Evolutionary conservation across 345 rosid genomes (phyloP).

Genomic region (Durio zibethinus): DNA sequence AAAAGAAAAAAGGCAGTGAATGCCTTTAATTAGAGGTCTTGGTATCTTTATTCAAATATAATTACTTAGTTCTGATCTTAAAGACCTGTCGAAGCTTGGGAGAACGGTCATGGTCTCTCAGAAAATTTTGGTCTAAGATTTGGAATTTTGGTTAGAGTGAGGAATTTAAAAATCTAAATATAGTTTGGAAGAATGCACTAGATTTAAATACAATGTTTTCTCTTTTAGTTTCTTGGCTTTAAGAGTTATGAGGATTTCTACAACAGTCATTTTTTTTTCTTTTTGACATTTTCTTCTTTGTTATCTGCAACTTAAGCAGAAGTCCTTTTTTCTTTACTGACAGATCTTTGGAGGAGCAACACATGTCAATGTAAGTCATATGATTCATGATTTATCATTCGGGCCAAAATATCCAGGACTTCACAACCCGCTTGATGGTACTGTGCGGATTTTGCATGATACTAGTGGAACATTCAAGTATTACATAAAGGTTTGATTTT

Average conservation of each 20-base stretch:
- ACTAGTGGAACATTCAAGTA: conserved; percentile 94
- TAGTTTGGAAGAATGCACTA: not conserved
- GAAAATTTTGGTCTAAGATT: not conserved
- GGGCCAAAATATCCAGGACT: conserved; percentile 95
- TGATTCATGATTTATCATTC: conserved; percentile 83
- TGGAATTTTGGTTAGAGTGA: not conserved
- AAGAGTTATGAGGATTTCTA: not conserved
- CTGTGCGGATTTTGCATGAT: conserved; percentile 57
- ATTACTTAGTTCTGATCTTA: not conserved
- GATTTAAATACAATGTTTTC: not conserved
- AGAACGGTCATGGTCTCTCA: not conserved
- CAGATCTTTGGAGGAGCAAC: conserved; percentile 91
- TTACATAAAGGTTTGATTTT: conserved; percentile 73
- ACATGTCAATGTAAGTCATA: conserved; percentile 87
- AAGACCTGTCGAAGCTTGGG: not conserved
- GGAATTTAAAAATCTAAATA: not conserved
- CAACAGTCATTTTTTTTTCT: not conserved
- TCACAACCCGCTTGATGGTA: conserved; percentile 95
- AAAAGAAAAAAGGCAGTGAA: not conserved
- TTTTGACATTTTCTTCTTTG: not conserved
- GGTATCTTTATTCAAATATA: not conserved
- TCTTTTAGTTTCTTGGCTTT: not conserved
- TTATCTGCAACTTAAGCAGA: not conserved
- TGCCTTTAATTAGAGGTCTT: not conserved
- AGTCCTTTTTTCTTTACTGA: conserved; percentile 10